phyloP scores from a whole-genome alignment of 176 grass and related monocot species.

The Oryza longistaminata region DNA sequence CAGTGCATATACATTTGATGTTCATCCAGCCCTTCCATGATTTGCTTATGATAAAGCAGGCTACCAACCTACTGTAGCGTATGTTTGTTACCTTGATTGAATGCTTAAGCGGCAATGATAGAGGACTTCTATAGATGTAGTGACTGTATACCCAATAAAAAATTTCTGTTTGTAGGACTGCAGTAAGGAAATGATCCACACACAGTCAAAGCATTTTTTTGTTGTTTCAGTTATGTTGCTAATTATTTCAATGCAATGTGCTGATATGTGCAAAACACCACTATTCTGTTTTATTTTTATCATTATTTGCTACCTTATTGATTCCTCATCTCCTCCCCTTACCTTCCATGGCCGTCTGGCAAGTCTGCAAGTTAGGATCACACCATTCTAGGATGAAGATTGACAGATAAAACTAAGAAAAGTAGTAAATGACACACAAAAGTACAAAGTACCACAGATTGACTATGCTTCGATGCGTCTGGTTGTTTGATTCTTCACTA shows the following conservation, averaged over 20 bases:
- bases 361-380: not conserved
- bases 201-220: not conserved
- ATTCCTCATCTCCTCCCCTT: not conserved
- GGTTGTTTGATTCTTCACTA: conserved; percentile 24
- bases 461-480: conserved; percentile 20
- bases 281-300: not conserved
- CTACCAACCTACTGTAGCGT: not conserved
- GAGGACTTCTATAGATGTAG: conserved; percentile 3
- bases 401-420: not conserved
- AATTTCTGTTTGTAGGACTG: not conserved
- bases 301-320: not conserved
- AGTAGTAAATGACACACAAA: not conserved
- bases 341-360: not conserved
- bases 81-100: not conserved
- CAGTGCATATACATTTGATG: not conserved
- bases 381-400: not conserved
- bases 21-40: not conserved
- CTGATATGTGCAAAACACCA: not conserved
- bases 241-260: not conserved
- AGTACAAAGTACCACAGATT: not conserved
- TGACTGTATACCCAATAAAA: not conserved
- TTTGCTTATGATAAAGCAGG: not conserved
- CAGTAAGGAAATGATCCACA: not conserved
- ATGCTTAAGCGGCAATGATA: not conserved
- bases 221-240: not conserved